phyloP scores from a whole-genome alignment of 192 early-diverging fungal species.

The Gryganskiella cystojenkinii region DNA sequence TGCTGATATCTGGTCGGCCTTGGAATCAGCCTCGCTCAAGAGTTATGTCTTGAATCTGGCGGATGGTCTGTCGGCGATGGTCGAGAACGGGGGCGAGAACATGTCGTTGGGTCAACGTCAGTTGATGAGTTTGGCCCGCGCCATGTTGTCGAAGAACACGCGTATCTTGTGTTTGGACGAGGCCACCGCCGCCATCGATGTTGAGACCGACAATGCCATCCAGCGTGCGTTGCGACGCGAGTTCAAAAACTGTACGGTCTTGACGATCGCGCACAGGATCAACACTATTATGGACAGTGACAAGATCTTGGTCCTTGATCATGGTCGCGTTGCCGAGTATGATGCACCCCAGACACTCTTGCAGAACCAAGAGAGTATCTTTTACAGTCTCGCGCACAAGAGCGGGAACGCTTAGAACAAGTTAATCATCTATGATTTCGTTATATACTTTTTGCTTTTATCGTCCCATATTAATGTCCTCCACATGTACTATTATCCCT shows the following conservation, averaged over 20 bases:
- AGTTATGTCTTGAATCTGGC: conserved; percentile 49
- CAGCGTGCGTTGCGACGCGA: conserved; percentile 16
- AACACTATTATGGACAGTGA: conserved; percentile 70
- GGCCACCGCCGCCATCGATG: conserved; percentile 72
- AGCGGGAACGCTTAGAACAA: neutral
- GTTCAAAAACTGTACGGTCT: conserved; percentile 30
- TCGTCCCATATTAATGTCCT: no score
- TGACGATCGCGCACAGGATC: conserved; percentile 77
- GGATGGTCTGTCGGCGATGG: conserved; percentile 30
- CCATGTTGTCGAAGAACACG: conserved; percentile 59
- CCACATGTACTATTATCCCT: no score
- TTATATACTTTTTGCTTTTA: neutral
- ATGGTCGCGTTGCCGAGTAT: conserved; percentile 72
- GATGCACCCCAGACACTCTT: conserved; percentile 68
- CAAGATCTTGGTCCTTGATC: conserved; percentile 78
- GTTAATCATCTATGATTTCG: no score
- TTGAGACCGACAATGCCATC: conserved; percentile 65
- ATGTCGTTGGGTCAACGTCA: conserved; percentile 65
- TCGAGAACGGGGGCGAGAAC: neutral
- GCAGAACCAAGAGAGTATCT: conserved; percentile 6
- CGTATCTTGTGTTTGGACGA: conserved; percentile 73
- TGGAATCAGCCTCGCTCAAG: conserved; percentile 63
- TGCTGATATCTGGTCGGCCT: conserved; percentile 56
- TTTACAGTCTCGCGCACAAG: neutral
- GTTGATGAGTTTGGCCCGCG: conserved; percentile 68